Evolutionary conservation across 805 yeast genomes (phyloP).

Genomic region (Ogataea saltuana): DNA sequence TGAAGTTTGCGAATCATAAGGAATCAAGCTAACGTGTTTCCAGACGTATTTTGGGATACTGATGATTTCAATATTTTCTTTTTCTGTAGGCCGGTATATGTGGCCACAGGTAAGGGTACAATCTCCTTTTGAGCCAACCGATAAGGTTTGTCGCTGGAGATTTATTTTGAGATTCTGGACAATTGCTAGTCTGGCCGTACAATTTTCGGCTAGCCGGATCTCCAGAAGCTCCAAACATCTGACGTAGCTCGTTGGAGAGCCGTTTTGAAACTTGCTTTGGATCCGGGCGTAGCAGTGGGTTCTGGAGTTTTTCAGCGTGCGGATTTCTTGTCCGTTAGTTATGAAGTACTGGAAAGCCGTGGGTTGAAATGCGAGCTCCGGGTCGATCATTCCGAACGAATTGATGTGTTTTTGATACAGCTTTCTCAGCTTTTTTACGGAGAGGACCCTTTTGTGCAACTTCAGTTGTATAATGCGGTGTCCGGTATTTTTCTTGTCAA

Average conservation of each 20-base stretch:
- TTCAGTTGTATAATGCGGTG: conserved; percentile 12
- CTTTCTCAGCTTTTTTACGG: conserved; percentile 7
- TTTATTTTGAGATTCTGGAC: conserved; percentile 12
- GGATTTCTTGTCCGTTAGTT: conserved; percentile 9
- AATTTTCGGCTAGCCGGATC: conserved; percentile 10
- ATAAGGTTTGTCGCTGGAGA: conserved; percentile 9
- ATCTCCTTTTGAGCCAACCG: conserved; percentile 3
- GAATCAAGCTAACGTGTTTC: conserved; percentile 17
- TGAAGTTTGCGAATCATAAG: conserved; percentile 10
- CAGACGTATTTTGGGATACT: conserved; percentile 15
- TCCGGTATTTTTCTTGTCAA: conserved; percentile 11
- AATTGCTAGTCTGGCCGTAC: conserved; percentile 14
- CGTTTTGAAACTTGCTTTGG: conserved; percentile 9
- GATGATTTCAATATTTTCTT: conserved; percentile 11
- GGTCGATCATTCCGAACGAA: conserved; percentile 10
- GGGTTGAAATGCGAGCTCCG: conserved; percentile 8
- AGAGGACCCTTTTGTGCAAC: conserved; percentile 13
- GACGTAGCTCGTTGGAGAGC: conserved; percentile 11
- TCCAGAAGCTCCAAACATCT: conserved; percentile 17
- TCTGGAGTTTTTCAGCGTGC: conserved; percentile 5
- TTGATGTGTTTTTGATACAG: background rate
- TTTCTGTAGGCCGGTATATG: conserved; percentile 3
- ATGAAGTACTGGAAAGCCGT: conserved; percentile 7
- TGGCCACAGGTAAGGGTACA: conserved; percentile 10
- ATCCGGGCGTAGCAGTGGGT: conserved; percentile 16